A percentile compares a stretch with the other conserved stretches of the same genome.
These are phyloP conservation scores for Sugiyamaella novakii DNA, from an alignment of 1,139 yeast species.

Conservation along the genomic window DNA sequence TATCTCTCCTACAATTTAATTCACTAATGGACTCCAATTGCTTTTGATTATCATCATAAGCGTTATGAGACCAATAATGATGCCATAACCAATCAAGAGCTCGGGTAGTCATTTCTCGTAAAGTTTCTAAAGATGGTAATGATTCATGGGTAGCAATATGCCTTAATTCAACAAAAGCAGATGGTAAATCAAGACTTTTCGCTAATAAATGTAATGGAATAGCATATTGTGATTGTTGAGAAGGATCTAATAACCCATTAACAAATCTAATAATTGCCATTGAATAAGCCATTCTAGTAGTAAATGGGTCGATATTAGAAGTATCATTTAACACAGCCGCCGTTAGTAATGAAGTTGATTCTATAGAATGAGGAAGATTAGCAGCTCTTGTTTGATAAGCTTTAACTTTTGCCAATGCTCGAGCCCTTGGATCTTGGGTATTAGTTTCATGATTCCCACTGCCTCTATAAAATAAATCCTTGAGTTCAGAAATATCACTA, in stretches of 20 bases:
- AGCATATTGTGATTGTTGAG: slow-evolving; percentile 77
- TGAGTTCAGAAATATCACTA: slow-evolving; percentile 56
- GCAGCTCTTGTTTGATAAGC: slow-evolving; percentile 67
- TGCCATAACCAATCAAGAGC: slow-evolving; percentile 77
- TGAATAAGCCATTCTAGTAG: slow-evolving; percentile 58
- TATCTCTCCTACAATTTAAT: slow-evolving; percentile 28
- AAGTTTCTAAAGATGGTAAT: slow-evolving; percentile 68
- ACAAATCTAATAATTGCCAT: slow-evolving; percentile 86
- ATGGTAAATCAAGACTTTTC: slow-evolving; percentile 65
- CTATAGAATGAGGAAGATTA: slow-evolving; percentile 73
- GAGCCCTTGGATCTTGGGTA: slow-evolving; percentile 41
- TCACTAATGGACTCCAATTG: slow-evolving; percentile 26
- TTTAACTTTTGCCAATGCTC: slow-evolving; percentile 52
- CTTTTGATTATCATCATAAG: slow-evolving; percentile 35
- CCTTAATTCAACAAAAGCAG: slow-evolving; percentile 83
- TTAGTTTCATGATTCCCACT: slow-evolving; percentile 6
- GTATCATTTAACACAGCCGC: slow-evolving; percentile 56
- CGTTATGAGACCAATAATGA: slow-evolving; percentile 68
- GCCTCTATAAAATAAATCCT: slow-evolving; percentile 58
- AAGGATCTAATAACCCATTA: slow-evolving; percentile 86
- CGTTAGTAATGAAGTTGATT: slow-evolving; percentile 65
- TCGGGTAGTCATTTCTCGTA: slow-evolving; percentile 57
- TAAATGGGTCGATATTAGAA: slow-evolving; percentile 35
- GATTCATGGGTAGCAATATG: slow-evolving; percentile 92
- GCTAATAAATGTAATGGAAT: slow-evolving; percentile 80